Evolutionary conservation across 306 rosid species (phyloP).

Genomic region (Myrica gale): DNA sequence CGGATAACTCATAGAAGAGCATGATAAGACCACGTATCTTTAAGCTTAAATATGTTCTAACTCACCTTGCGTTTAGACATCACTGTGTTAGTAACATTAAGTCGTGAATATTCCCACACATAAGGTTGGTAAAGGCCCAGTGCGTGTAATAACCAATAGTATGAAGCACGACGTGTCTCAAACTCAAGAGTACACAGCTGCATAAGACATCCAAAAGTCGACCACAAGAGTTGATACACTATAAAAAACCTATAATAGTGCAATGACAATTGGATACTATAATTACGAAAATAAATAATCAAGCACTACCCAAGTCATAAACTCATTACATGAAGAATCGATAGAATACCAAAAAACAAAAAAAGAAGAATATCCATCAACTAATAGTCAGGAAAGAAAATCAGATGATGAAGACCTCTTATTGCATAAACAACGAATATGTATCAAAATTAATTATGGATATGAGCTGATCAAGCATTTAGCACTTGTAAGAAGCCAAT

Average conservation of each 20-base stretch:
- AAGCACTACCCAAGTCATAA: background rate
- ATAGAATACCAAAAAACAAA: background rate
- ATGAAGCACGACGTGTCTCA: conserved; percentile 98
- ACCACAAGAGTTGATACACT: conserved; percentile 17
- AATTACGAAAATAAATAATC: too few relatives aligned
- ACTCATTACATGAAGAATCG: background rate
- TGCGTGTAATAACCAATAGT: conserved; percentile 83
- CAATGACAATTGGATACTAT: background rate
- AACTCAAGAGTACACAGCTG: conserved; percentile 96
- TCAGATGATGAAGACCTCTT: background rate
- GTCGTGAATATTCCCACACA: conserved; percentile 97
- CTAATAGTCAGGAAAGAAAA: background rate
- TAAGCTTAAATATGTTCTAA: conserved; percentile 6
- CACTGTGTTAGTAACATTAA: conserved; percentile 87
- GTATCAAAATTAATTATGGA: background rate
- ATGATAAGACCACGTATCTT: conserved; percentile 4
- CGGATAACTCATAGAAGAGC: conserved; percentile 3
- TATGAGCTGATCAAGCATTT: background rate
- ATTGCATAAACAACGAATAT: background rate
- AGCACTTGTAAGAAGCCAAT: background rate
- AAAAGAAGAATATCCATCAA: background rate
- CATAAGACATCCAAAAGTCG: conserved; percentile 26
- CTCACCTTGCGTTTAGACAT: conserved; percentile 98
- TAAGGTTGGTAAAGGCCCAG: conserved; percentile 78
- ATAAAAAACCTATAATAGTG: conserved; percentile 4